A percentile compares a stretch with the other conserved stretches of the same genome.
These are phyloP conservation scores for Backusella psychrophila DNA, from an alignment of 192 early-diverging fungal genomes.

Conservation along the genomic window DNA sequence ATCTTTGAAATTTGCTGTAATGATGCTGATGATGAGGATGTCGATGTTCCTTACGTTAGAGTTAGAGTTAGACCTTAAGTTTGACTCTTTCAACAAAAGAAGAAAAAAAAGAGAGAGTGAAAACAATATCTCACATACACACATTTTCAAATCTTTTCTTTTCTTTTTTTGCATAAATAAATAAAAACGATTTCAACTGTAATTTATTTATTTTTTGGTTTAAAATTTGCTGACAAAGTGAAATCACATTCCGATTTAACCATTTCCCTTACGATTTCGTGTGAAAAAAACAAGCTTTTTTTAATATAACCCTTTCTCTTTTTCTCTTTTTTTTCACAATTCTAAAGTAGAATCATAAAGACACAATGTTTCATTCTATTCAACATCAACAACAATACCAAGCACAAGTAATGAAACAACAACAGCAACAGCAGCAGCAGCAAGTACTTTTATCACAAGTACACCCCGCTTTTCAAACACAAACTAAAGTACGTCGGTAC, in stretches of 20 bases:
- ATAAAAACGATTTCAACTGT: no score
- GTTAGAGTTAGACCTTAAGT: conserved; percentile 36
- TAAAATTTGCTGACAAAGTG: background rate
- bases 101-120: background rate
- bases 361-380: background rate
- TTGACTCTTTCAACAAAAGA: background rate
- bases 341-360: background rate
- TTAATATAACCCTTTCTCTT: background rate
- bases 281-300: background rate
- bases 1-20: conserved; percentile 89
- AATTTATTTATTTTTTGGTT: background rate
- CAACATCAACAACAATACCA: background rate
- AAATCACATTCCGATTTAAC: background rate
- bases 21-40: conserved; percentile 87
- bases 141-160: background rate
- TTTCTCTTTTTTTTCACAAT: background rate
- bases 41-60: conserved; percentile 60
- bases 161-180: background rate
- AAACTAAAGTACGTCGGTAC: background rate
- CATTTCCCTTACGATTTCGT: background rate
- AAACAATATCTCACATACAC: background rate
- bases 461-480: conserved; percentile 23
- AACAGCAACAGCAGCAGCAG: background rate
- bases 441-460: background rate
- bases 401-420: background rate